These are phyloP conservation scores for Fraxinus floribunda DNA, from an alignment of 305 asterid genomes.

Conservation along the genomic window DNA sequence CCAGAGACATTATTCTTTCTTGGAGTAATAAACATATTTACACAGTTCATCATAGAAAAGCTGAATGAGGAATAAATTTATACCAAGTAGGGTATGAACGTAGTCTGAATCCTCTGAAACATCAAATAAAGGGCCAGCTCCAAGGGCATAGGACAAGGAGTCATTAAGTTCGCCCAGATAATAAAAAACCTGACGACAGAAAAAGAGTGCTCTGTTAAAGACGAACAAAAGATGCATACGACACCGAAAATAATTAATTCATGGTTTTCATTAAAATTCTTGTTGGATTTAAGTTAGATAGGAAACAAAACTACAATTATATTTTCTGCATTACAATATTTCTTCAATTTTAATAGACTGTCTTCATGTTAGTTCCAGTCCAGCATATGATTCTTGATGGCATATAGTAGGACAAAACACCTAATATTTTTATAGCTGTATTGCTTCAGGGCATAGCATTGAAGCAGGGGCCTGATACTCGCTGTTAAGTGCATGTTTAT, in stretches of 20 bases:
- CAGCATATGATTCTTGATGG: not conserved
- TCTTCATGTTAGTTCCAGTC: not conserved
- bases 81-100: conserved; percentile 89
- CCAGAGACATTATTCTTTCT: conserved; percentile 1
- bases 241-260: not conserved
- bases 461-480: not conserved
- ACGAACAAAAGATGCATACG: not conserved
- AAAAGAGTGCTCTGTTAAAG: not conserved
- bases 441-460: not conserved
- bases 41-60: not conserved
- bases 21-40: not conserved
- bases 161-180: conserved; percentile 86
- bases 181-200: conserved; percentile 71
- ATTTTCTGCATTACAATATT: not conserved
- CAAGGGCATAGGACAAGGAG: conserved; percentile 90
- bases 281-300: not conserved
- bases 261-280: not conserved
- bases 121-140: conserved; percentile 87
- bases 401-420: not conserved
- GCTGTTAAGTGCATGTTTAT: not conserved
- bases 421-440: not conserved
- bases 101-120: conserved; percentile 95
- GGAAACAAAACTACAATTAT: not conserved
- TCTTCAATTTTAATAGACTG: not conserved
- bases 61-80: conserved; percentile 13